Evolutionary conservation across 1,284 basidiomycete species (phyloP), one percentile per base, ranked within the genome.

Genomic region (Tausonia pullulans): DNA sequence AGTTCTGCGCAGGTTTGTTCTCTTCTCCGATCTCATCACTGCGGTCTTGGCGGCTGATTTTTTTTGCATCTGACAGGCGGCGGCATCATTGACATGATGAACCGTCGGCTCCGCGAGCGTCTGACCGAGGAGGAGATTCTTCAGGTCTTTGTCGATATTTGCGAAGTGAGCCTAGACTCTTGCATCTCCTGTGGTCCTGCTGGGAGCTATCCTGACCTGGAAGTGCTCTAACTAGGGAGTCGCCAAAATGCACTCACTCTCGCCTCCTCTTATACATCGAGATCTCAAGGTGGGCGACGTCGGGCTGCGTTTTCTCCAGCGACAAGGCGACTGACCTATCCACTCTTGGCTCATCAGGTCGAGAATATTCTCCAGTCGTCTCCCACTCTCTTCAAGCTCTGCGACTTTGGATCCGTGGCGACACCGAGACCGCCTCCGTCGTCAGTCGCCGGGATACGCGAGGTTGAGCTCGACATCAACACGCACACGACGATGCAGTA

Each of bases 71-170:
- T 11, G 41, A 16, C 68, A 90, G 90, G 93, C 55, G 96, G 96
- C 41, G 96, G 96, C 51, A 96, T 98, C 71, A 98, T 99, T 76
- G 96, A 98, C 78, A 90, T 98, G 84, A 90, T 99, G 87, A 99
- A 99, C 77, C 86, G 93, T 70, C 84, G 95, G 59, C 81, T 98
- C 51, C 84, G 94, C 60, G 91, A 98, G 75, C 84, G 96, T 40
- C 81, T 98, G 57, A 90, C 90, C 2, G 96, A 98, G 77, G 82
- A 85, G 43, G 96, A 99, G 76, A 98, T 99, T 71, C 82, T 99
- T 60, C 90, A 93, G 75, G 98, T 99, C 73, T 98, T 99, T 74
- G 88, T 93, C 41, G 92, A 96, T 72, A 89, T 93, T 27, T 92
- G 89, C 73, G 91, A 95, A 77, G 75, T 76, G 50, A 62, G 76